Percentiles rank a stretch among this genome's conserved stretches.
phyloP scores from a whole-genome alignment of 495 filamentous ascomycete species.

The Talaromyces proteolyticus region DNA sequence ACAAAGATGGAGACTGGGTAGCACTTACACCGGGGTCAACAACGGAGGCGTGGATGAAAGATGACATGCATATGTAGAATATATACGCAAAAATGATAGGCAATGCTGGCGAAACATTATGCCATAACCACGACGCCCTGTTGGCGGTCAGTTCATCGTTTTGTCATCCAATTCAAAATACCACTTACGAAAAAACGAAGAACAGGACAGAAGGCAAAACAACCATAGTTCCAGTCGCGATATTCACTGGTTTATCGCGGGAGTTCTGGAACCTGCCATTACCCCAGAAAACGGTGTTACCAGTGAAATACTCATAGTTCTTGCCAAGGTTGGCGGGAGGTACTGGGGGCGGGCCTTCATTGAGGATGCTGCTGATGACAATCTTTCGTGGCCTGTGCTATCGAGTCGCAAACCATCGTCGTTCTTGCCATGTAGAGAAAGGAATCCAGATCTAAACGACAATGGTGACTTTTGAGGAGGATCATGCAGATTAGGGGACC shows the following conservation, averaged over 20 bases:
- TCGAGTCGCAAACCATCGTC: conserved; percentile 32
- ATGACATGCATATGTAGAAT: conserved; percentile 84
- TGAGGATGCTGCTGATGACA: conserved; percentile 67
- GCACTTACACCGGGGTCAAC: conserved; percentile 84
- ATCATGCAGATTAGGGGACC: conserved; percentile 38
- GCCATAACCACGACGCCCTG: conserved; percentile 83
- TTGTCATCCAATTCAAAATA: conserved; percentile 4
- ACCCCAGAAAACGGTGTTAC: conserved; percentile 85
- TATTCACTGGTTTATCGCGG: conserved; percentile 82
- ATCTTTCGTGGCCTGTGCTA: conserved; percentile 63
- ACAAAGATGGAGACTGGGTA: not conserved
- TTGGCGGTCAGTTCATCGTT: conserved; percentile 6
- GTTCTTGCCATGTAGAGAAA: conserved; percentile 48
- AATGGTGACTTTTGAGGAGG: conserved; percentile 60
- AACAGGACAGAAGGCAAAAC: conserved; percentile 74
- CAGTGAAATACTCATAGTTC: conserved; percentile 88
- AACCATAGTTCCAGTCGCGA: conserved; percentile 75
- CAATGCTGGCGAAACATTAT: conserved; percentile 84
- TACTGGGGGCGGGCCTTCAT: conserved; percentile 18
- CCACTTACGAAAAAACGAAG: conserved; percentile 69
- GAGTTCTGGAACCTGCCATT: conserved; percentile 86
- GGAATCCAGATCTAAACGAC: conserved; percentile 65
- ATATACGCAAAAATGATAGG: conserved; percentile 88
- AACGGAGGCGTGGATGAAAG: conserved; percentile 85
- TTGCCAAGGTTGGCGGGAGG: conserved; percentile 46